Evolutionary conservation across 768 basidiomycete species (phyloP), one percentile per base, ranked within the genome.

Genomic region (Suillus variegatus): DNA sequence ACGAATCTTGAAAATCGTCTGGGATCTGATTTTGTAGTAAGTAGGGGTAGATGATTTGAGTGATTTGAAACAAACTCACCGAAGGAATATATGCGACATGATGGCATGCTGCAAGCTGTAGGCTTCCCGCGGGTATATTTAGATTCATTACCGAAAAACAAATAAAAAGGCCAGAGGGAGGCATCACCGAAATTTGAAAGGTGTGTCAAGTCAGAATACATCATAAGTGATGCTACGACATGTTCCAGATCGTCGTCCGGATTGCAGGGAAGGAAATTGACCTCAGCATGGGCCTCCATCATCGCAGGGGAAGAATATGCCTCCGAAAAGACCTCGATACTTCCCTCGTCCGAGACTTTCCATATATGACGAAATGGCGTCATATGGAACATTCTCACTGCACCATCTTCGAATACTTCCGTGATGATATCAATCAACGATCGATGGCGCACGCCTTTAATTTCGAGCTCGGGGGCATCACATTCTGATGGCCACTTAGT

Each of bases 131-230:
- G 46, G 0, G 49, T 62, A 60, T 67, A 71, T 22, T 68, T 70
- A 10, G 69, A 70, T 28, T 66, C 64, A 12, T 71, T 71, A 2
- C 67, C 64, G n/a, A 68, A 62, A 49, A 56, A 70, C 2, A 71
- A 16, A 32, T 70, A 71, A 9, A 71, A 35, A 3, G 66, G 70
- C 70, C 69, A 71, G 4, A 71, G 40, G 0, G 63, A 56, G 2
- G 67, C 61, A 46, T 64, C 54, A 0, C 68, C 61, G 28, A 66
- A 74, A 18, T 64, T 64, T 0, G 73, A 62, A 4, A 73, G 71
- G 55, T 73, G 72, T 1, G 73, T 74, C 0, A 62, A 56, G 44
- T 74, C 72, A 0, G 73, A 74, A 67, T 71, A 73, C 25, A 69
- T 40, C 71, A 72, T 71, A 22, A 72, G 51, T 13, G 66, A 56